These are phyloP conservation scores for Fusarium fracticaudum DNA, from an alignment of 2,329 filamentous ascomycete genomes.

Conservation along the genomic window DNA sequence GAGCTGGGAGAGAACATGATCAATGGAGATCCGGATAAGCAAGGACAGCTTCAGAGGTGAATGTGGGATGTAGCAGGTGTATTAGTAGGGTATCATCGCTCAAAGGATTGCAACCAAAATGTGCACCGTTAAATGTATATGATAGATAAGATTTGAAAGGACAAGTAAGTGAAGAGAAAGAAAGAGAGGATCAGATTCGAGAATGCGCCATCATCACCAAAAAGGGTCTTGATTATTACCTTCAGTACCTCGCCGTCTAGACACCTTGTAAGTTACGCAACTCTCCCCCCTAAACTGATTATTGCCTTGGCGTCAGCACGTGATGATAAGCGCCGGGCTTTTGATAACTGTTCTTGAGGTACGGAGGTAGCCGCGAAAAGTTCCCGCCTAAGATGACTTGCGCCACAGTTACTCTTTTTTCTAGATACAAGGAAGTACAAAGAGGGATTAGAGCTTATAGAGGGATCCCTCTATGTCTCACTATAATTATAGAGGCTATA, in stretches of 20 bases:
- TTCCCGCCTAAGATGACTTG: too few species aligned
- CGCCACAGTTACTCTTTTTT: too few species aligned
- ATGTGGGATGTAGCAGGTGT: conserved; percentile 47
- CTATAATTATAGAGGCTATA: too few species aligned
- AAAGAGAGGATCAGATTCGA: conserved; percentile 21
- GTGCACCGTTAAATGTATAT: conserved; percentile 6
- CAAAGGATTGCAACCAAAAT: conserved; percentile 29
- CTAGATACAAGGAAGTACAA: too few species aligned
- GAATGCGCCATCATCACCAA: conserved; percentile 38
- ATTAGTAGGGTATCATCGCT: conserved; percentile 64
- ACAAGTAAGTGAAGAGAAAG: conserved; percentile 29
- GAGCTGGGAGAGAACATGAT: conserved; percentile 69
- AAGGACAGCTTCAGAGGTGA: conserved; percentile 44
- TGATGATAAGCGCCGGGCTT: conserved; percentile 23
- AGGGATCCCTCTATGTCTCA: too few species aligned
- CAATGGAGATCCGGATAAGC: conserved; percentile 19
- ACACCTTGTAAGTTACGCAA: conserved; percentile 39
- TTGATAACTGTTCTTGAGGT: not conserved
- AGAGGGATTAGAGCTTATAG: too few species aligned
- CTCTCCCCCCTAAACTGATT: conserved; percentile 25
- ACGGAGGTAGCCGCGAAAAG: too few species aligned
- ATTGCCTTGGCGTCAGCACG: conserved; percentile 24
- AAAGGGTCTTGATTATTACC: conserved; percentile 29
- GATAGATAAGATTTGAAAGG: conserved; percentile 19
- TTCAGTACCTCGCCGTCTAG: conserved; percentile 24